Conservation (phyloP, 495 filamentous ascomycete species). For the Penicillium ochrochloron region DNA sequence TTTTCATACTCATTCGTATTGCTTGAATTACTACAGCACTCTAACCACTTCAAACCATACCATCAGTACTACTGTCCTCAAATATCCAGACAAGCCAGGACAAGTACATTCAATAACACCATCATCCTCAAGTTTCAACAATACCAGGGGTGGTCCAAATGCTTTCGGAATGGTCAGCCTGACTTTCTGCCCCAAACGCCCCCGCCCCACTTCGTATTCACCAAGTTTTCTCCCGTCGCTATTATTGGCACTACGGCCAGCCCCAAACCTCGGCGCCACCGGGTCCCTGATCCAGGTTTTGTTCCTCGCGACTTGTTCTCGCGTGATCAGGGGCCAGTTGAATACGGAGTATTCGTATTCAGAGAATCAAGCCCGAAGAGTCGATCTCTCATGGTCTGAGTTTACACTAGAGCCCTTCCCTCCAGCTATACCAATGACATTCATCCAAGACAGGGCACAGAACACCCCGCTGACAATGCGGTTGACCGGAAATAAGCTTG, state of each 20-base stretch:
- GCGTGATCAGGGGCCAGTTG: neutral
- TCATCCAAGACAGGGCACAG: neutral
- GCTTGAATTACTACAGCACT: neutral
- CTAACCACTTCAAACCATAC: too few relatives aligned
- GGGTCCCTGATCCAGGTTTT: neutral
- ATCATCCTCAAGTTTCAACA: neutral
- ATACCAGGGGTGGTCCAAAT: neutral
- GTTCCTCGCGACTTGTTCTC: neutral
- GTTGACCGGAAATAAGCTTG: neutral
- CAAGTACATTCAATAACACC: neutral
- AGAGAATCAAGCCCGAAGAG: neutral
- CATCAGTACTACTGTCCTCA: too few relatives aligned
- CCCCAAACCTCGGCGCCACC: neutral
- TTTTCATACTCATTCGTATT: neutral
- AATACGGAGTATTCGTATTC: neutral
- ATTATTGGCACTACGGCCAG: conserved; percentile 4
- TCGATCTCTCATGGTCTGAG: neutral
- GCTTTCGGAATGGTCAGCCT: neutral
- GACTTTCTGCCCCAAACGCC: neutral
- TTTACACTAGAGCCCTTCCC: neutral
- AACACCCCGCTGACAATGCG: neutral
- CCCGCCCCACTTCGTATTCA: neutral
- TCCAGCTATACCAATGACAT: neutral
- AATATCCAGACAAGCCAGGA: neutral
- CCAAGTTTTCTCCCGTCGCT: neutral